Evolutionary conservation across 108 stramenopile species (phyloP).

Genomic region (Pseudonitzschia delicatissima): DNA sequence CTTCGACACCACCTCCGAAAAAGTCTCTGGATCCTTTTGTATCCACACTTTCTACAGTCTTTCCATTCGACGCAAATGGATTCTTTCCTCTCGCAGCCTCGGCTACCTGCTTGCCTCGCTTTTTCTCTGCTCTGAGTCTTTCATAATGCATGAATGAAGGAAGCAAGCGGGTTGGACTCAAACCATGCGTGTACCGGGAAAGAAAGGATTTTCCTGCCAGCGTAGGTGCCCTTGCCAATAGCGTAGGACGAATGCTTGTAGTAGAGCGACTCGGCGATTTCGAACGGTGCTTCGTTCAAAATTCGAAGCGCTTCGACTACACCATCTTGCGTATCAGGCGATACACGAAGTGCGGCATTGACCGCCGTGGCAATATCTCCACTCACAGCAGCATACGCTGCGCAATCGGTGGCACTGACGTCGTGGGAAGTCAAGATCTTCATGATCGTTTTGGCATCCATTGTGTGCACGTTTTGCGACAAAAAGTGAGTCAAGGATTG

Average conservation of each 20-base stretch:
- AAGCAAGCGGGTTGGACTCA: constrained; percentile 67
- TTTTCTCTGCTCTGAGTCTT: constrained; percentile 34
- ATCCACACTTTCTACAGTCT: constrained; percentile 31
- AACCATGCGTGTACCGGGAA: constrained; percentile 65
- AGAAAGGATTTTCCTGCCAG: constrained; percentile 71
- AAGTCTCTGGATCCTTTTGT: constrained; percentile 40
- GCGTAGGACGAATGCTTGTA: constrained; percentile 65
- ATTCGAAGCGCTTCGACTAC: constrained; percentile 68
- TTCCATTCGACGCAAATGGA: constrained; percentile 20
- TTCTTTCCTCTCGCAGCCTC: constrained; percentile 22
- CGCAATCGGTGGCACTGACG: constrained; percentile 74
- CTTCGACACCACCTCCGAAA: constrained; percentile 34
- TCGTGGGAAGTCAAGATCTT: constrained; percentile 75
- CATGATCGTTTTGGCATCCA: constrained; percentile 80
- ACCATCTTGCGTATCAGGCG: constrained; percentile 49
- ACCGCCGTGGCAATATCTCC: constrained; percentile 76
- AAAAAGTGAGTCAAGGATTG: constrained; percentile 66
- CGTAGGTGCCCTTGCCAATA: constrained; percentile 70
- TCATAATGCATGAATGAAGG: constrained; percentile 83
- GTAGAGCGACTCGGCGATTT: constrained; percentile 78
- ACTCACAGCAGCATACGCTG: constrained; percentile 63
- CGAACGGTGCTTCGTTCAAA: constrained; percentile 72
- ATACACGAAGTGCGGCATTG: constrained; percentile 61
- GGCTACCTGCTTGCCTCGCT: constrained; percentile 28
- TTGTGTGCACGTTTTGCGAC: constrained; percentile 62